Conservation (phyloP, 2,329 filamentous ascomycete genomes). For the Colletotrichum musae region DNA sequence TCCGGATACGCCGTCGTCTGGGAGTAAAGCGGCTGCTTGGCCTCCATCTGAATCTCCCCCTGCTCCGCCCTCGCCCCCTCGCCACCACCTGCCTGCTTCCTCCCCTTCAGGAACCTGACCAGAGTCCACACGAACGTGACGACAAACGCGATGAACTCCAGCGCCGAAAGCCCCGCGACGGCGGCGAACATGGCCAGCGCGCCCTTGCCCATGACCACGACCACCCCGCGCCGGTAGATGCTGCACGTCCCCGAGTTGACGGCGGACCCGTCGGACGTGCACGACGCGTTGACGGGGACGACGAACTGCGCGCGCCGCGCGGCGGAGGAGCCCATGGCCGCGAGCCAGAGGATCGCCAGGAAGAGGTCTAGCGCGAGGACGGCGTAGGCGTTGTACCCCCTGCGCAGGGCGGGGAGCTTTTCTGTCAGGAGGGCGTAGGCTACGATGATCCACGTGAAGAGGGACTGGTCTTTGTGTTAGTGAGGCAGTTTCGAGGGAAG, state of each 20-base stretch:
- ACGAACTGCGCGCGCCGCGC: constrained; percentile 55
- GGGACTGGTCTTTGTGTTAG: constrained; percentile 47
- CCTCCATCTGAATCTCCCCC: constrained; percentile 52
- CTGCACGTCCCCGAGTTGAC: constrained; percentile 56
- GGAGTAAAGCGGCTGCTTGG: constrained; percentile 35
- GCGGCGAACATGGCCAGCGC: constrained; percentile 55
- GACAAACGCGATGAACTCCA: constrained; percentile 59
- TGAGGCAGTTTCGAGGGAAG: background rate
- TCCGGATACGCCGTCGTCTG: constrained; percentile 40
- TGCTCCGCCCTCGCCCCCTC: constrained; percentile 38
- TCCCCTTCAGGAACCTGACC: constrained; percentile 52
- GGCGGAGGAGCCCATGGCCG: constrained; percentile 57
- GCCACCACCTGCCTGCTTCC: constrained; percentile 47
- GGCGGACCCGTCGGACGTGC: constrained; percentile 54
- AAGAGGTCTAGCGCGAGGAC: constrained; percentile 60
- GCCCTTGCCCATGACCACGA: constrained; percentile 54
- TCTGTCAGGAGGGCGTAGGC: constrained; percentile 59
- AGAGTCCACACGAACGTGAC: constrained; percentile 54
- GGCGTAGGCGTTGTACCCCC: constrained; percentile 60
- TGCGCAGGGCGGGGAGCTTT: constrained; percentile 51
- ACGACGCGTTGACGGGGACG: constrained; percentile 49
- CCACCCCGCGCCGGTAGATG: constrained; percentile 48
- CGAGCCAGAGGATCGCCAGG: constrained; percentile 64
- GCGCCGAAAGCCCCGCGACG: constrained; percentile 60
- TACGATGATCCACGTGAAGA: constrained; percentile 63